A percentile compares a stretch with the other conserved stretches of the same genome.
These are phyloP conservation scores for Colletotrichum godetiae DNA, from an alignment of 2,329 filamentous ascomycete genomes.

Conservation along the genomic window DNA sequence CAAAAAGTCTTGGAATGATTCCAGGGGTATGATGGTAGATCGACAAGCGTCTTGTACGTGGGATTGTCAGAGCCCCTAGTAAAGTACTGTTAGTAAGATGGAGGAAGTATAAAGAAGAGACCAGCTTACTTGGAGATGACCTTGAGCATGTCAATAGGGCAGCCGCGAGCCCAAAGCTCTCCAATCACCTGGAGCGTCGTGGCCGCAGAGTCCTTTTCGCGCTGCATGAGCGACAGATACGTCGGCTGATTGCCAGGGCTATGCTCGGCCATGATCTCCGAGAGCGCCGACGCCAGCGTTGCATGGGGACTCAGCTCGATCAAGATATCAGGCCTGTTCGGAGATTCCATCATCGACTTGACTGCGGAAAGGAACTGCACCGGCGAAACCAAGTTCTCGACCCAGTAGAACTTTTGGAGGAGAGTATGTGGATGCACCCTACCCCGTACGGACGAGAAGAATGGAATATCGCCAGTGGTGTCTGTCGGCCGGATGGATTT, in stretches of 20 bases:
- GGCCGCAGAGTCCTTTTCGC: conserved; percentile 37
- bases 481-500: conserved; percentile 35
- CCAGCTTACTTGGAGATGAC: conserved; percentile 40
- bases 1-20: conserved; percentile 64
- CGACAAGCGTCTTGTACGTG: conserved; percentile 45
- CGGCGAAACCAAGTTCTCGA: conserved; percentile 55
- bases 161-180: conserved; percentile 51
- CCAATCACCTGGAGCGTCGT: conserved; percentile 48
- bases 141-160: conserved; percentile 44
- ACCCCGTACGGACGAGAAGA: conserved; percentile 57
- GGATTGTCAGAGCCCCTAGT: conserved; percentile 15
- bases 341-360: conserved; percentile 44
- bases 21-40: conserved; percentile 66
- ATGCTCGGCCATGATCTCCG: conserved; percentile 46
- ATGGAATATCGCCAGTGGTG: conserved; percentile 36
- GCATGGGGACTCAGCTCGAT: conserved; percentile 55
- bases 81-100: conserved; percentile 2
- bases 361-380: conserved; percentile 58
- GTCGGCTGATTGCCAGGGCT: background rate
- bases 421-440: background rate
- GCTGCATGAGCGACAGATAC: conserved; percentile 45
- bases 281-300: conserved; percentile 49
- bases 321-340: conserved; percentile 47
- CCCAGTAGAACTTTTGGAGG: conserved; percentile 53
- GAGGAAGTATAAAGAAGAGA: background rate